Evolutionary conservation across 306 rosid genomes (phyloP), one percentile per base, ranked within the genome.

Genomic region (Vigna angularis): DNA sequence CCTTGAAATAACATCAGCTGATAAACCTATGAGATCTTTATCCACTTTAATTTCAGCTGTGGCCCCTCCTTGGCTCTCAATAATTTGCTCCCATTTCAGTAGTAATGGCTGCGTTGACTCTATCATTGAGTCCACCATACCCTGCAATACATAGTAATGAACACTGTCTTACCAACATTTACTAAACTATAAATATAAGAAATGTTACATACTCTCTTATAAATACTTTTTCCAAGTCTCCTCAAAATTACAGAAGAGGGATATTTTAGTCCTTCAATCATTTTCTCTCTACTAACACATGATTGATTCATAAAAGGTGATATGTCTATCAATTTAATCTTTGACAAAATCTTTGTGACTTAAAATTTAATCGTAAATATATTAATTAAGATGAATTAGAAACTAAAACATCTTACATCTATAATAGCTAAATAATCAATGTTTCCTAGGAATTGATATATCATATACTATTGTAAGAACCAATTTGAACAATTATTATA

Each of bases 1-100:
- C 86, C 94, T 89, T 52, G 99, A 88, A 68, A 95, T 95, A 26
- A 93, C 99, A 24, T 95, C 98, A 28, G 96, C 98, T 7, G 99
- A 91, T 52, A 89, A 73, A 24, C 73, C 79, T 38, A 92, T 88
- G 76, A 95, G 71, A 75, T 90, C 93, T 51, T 55, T 90, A 72
- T 90, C 96, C 13, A 95, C 97, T 67, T 81, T 78, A 61, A 95
- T 84, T 75, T 93, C 96, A 14, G 88, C 91, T 63, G 47, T 42
- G 58, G 2, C 70, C 28, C 74, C 81, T 17, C 85, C 91, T 65
- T 83, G 81, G 0, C 17, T 84, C 64, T 85, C 91, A 49, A 95
- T 69, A 24, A 63, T 3, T 8, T 80, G 76, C 62, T 88, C 97
- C 97, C 98, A 93, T 76, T 88, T 88, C 11, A 48, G 17, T 6